Conservation (phyloP, 768 basidiomycete genomes). For the Russula griseocarnosa region DNA sequence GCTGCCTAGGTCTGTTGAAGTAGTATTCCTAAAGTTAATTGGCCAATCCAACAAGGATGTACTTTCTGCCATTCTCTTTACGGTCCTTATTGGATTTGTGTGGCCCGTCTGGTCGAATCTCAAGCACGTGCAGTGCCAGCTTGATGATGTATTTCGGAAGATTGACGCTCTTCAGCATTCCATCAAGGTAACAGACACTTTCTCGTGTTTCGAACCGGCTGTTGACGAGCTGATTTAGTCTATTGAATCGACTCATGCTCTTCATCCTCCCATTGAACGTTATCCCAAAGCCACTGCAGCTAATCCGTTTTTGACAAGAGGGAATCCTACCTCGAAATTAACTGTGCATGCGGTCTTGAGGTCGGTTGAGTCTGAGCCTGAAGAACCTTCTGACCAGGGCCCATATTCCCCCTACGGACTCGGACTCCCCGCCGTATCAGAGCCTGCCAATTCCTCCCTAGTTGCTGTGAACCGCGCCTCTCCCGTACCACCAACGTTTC, state of each 20-base stretch:
- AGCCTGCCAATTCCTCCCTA: neutral
- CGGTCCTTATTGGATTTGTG: conserved; percentile 6
- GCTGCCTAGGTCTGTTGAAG: conserved; percentile 3
- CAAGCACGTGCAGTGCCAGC: neutral
- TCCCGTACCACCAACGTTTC: neutral
- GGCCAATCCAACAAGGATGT: neutral
- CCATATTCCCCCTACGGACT: neutral
- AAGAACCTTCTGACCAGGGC: neutral
- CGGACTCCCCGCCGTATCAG: neutral
- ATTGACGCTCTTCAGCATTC: conserved; percentile 12
- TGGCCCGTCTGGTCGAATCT: conserved; percentile 9
- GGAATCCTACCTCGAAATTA: neutral
- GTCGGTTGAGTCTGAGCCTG: neutral
- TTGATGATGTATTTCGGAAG: neutral
- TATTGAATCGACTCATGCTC: neutral
- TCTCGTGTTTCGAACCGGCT: neutral
- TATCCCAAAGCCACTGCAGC: neutral
- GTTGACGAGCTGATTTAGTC: conserved; percentile 5
- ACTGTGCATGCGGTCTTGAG: too few species aligned
- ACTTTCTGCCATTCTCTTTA: conserved; percentile 3
- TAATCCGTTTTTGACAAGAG: neutral
- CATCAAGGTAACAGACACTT: neutral
- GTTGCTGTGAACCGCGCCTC: neutral
- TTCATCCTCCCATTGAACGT: neutral
- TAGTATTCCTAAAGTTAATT: neutral